Evolutionary conservation across 1,284 basidiomycete genomes (phyloP).

Genomic region (Austroboletus olivaceoglutinosus): DNA sequence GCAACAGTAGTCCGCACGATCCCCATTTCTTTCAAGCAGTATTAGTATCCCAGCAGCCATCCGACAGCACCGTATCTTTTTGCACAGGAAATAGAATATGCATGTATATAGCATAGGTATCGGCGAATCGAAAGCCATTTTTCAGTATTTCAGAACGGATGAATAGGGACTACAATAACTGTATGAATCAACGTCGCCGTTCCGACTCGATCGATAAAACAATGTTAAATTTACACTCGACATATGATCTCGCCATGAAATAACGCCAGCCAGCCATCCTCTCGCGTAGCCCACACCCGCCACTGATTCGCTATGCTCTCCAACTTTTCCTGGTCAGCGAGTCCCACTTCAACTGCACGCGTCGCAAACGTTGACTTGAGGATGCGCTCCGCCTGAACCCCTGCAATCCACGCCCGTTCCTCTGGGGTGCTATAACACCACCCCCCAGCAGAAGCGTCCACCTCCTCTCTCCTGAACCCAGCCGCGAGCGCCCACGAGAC

Average conservation of each 20-base stretch:
- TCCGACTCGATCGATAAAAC: no score
- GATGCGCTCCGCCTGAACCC: constrained; percentile 37
- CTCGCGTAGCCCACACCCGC: constrained; percentile 31
- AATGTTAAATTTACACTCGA: constrained; percentile 4
- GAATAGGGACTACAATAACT: no score
- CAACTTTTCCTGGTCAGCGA: constrained; percentile 29
- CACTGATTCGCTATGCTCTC: constrained; percentile 26
- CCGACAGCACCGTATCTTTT: no score
- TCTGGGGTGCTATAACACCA: constrained; percentile 38
- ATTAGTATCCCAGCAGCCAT: no score
- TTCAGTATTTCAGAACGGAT: no score
- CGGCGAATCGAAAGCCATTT: no score
- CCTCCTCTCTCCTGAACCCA: constrained; percentile 25
- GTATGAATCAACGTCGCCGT: no score
- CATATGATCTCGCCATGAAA: constrained; percentile 37
- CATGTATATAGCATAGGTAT: no score
- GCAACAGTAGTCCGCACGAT: no score
- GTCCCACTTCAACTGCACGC: constrained; percentile 28
- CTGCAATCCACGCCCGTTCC: constrained; percentile 37
- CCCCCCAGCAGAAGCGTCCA: constrained; percentile 28
- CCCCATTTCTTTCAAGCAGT: no score
- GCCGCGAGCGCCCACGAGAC: constrained; percentile 27
- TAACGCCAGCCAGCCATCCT: constrained; percentile 37
- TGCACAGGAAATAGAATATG: no score
- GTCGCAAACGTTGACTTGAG: constrained; percentile 31